Base-by-base conservation (phyloP, 306 rosid species). In the Echinosophora koreensis region DNA sequence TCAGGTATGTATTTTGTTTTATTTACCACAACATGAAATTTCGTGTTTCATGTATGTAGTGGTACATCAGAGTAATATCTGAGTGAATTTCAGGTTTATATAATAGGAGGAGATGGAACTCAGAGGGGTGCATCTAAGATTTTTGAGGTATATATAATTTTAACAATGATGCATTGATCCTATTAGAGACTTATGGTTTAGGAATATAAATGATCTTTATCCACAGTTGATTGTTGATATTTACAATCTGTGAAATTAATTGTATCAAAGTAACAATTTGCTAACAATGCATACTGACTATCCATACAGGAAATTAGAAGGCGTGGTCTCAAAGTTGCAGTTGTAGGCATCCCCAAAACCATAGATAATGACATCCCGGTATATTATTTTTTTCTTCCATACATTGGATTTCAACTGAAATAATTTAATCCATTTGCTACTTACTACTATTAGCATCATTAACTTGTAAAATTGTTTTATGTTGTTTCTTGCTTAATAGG, bases 41-140 rank as follows among this genome's bases (percentile, higher is more conserved):
- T 74, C 59, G 15, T 5, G 4, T 47, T 50, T 77, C 22, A 18
- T 74, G 37, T n/a, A 22, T 34, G 79, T 13, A 34, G 74, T 17
- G 18, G 38, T 18, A 18, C 63, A 49, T 50, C 42, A 62, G 56
- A n/a, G 73, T 62, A 61, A 74, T 49, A 49, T 64, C 16, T 46
- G 6, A 34, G 34, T 64, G 58, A 57, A 79, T 66, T 59, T 27
- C 89, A 94, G 98, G 98, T 94, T 81, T 95, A 88, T 73, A 95
- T 95, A 63, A 89, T 95, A 77, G 99, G 99, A 78, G 99, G 99
- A 84, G 97, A 95, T 77, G 99, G 99, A 86, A 95, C 99, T 63
- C 97, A 92, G 79, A 95, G 82, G 74, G 99, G 99, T 4, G 99
- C 99, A 56, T 82, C 86, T 59, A 85, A 82, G 27, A 95, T 95